Conservation (phyloP, 2,329 filamentous ascomycete species). For the Cladosporium sp. region DNA sequence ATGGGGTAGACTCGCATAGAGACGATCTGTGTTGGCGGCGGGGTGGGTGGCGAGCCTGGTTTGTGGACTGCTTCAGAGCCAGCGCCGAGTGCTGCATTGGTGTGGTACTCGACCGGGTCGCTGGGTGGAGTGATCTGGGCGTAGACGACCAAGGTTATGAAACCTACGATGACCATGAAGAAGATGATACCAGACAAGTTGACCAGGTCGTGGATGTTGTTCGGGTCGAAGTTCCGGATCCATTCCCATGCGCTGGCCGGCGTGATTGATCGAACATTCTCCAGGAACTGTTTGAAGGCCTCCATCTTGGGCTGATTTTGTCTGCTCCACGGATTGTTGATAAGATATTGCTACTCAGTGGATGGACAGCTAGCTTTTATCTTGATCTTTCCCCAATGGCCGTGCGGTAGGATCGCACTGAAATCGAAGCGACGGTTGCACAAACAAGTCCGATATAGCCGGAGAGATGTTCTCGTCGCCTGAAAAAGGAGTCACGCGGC, state of each 20-base stretch:
- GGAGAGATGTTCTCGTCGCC: constrained; percentile 1
- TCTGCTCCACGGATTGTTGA: not conserved
- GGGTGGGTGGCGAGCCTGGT: constrained; percentile 34
- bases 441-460: not conserved
- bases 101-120: constrained; percentile 24
- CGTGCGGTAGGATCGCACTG: not conserved
- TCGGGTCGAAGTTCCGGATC: constrained; percentile 18
- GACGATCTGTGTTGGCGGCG: constrained; percentile 46
- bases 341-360: not conserved
- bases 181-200: constrained; percentile 30
- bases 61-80: constrained; percentile 29
- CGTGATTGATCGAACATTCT: constrained; percentile 13
- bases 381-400: not conserved
- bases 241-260: constrained; percentile 5
- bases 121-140: constrained; percentile 28
- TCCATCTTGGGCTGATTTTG: not conserved
- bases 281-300: not conserved
- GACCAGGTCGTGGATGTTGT: constrained; percentile 16
- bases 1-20: constrained; percentile 63
- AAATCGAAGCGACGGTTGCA: not conserved
- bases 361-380: not conserved
- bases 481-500: constrained; percentile 8
- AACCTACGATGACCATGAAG: constrained; percentile 29
- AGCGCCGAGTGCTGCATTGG: constrained; percentile 29
- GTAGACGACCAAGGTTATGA: constrained; percentile 31